Evolutionary conservation across 495 filamentous ascomycete species (phyloP).

Genomic region (Elasticomyces elasticus): DNA sequence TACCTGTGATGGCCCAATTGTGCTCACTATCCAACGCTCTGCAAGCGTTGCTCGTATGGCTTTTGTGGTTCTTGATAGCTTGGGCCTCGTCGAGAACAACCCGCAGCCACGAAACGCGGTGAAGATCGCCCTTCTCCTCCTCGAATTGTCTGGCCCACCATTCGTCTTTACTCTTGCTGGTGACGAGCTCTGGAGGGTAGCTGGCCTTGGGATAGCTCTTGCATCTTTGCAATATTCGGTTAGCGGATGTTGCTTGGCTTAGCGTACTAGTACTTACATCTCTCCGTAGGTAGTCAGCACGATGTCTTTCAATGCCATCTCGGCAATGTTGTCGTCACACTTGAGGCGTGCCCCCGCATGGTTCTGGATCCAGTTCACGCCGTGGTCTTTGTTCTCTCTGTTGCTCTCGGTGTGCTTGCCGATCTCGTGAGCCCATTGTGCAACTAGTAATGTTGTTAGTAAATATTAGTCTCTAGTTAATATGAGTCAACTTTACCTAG

Average conservation of each 20-base stretch:
- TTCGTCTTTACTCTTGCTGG: slow-evolving; percentile 24
- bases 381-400: slow-evolving; percentile 6
- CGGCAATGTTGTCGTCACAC: slow-evolving; percentile 15
- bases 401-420: slow-evolving; percentile 24
- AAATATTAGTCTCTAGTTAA: no score
- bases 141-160: slow-evolving; percentile 34
- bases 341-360: slow-evolving; percentile 8
- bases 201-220: no score
- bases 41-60: slow-evolving; percentile 43
- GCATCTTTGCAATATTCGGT: no score
- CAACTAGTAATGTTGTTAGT: no score
- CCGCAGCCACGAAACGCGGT: slow-evolving; percentile 42
- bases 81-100: slow-evolving; percentile 56
- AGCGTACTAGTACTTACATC: no score
- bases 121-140: slow-evolving; percentile 35
- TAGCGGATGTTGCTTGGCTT: no score
- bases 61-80: slow-evolving; percentile 49
- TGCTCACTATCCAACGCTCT: slow-evolving; percentile 41
- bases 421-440: slow-evolving; percentile 40
- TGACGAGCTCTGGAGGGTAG: slow-evolving; percentile 26
- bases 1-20: slow-evolving; percentile 53
- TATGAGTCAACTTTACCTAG: no score
- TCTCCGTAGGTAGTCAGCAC: slow-evolving; percentile 47
- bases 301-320: slow-evolving; percentile 23
- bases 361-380: slow-evolving; percentile 9